Evolutionary conservation across 2,329 filamentous ascomycete species (phyloP), one percentile per base, ranked within the genome.

Genomic region (Pseudocercospora eumusae): DNA sequence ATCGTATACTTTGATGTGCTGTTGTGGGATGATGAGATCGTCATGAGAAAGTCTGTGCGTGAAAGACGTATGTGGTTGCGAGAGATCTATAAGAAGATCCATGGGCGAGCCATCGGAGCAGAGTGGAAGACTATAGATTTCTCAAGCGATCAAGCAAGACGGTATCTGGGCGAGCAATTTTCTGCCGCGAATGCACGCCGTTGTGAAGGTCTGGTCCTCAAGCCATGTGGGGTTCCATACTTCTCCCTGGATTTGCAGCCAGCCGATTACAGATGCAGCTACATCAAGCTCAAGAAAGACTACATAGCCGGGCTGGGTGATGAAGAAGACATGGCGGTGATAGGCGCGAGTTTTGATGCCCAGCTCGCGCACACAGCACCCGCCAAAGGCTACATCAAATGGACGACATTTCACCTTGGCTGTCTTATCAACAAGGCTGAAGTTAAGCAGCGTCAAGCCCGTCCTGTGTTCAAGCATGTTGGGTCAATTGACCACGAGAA

Each of bases 241-340:
- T 90, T 96, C 65, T 69, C 77, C 4, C 62, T 73, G 4, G 67
- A 64, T 11, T 45, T 58, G 20, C 49, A 62, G 66, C 9, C 64
- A 61, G 56, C 63, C 2, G 61, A 61, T n/a, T 65, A 66, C 27
- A 61, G 59, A 21, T 64, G 63, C 27, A 66, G 67, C 23, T 72
- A 86, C 73, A 90, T 96, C 70, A 96, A 96, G 76, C 76, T 96
- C 45, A 96, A 96, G 75, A 92, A 92, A 70, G 91, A 95, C 70
- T 96, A 96, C 69, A 84, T 96, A 40, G 81, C 83, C 25, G 86
- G 86, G 2, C 85, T 93, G 72, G 91, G 92, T 0, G 92, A 96
- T 63, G 86, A 92, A 28, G 90, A 90, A 9, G 93, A 96, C 73
- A 90, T 96, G 71, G 88, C 89, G 1, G 82, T 93, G 1, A 79